Percentiles rank a stretch among this genome's conserved stretches.
phyloP scores from a whole-genome alignment of 441 rosid genomes.

The Populus hybrid region DNA sequence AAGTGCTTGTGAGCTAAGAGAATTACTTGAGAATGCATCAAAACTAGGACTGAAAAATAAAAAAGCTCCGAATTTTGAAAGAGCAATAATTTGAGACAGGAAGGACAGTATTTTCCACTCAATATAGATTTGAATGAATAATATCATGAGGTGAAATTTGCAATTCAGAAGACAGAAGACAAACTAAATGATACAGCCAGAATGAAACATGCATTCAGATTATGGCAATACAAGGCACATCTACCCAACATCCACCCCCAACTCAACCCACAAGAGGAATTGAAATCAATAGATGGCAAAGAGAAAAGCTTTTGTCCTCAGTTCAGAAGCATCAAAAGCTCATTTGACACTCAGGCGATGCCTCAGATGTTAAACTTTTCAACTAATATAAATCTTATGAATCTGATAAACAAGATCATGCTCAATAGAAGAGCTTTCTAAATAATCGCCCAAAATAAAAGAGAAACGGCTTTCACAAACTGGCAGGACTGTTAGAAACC shows the following conservation, averaged over 20 bases:
- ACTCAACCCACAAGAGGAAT: background rate
- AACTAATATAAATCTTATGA: background rate
- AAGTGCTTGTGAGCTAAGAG: background rate
- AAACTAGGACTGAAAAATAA: background rate
- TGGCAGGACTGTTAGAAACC: background rate
- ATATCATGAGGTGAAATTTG: too few species aligned
- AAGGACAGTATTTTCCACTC: too few species aligned
- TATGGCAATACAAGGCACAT: too few species aligned
- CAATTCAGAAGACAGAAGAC: too few species aligned
- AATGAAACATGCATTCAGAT: too few species aligned
- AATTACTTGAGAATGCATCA: background rate
- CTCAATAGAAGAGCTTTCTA: background rate
- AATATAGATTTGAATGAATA: too few species aligned
- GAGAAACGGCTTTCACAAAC: background rate
- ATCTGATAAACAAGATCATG: background rate
- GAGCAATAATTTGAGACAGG: too few species aligned
- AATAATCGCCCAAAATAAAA: background rate
- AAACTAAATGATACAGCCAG: too few species aligned
- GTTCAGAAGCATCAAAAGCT: background rate
- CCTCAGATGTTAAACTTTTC: background rate
- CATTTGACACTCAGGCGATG: background rate
- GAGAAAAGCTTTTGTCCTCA: background rate
- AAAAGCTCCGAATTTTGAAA: background rate
- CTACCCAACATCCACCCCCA: too few species aligned
- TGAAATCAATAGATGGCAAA: background rate